Base-by-base conservation (phyloP, 352 stramenopile genomes). In the Globisporangium takayamanum region DNA sequence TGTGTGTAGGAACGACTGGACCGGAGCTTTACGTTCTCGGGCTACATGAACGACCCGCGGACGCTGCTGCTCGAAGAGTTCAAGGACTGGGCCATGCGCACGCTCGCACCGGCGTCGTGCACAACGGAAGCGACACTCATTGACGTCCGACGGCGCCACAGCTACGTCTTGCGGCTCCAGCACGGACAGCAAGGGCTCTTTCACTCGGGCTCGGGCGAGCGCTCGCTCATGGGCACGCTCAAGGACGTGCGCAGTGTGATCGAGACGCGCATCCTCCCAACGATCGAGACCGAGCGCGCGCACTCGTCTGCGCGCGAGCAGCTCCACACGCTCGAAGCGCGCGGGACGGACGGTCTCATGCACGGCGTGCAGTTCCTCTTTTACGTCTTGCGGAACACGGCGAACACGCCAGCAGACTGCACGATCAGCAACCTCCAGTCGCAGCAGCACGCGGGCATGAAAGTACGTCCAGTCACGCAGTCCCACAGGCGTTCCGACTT, bases 351-450 rank as follows among this genome's bases (percentile, higher is more conserved):
- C 56, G 84, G 80, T 36, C 74, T 94, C 26, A 90, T 94, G 80
- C 84, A 94, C 57, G 84, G 84, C 41, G 81, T 94, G 47, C 84
- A 94, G 64, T 94, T 94, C 56, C 66, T 94, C 26, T 94, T 94
- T 44, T 94, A 94, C 55, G 84, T 94, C 59, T 68, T 94, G 26
- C 72, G 84, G 0, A 94, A 94, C 55, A 91, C 84, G 36, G 73
- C 84, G 15, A 94, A 94, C 68, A 91, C 84, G 4, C 84, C 84
- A 0, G 83, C 70, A 0, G 84, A 94, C 59, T 94, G 84, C 44
- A 94, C 84, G 6, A 94, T 94, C 60, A 89, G 74, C 50, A 91
- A 92, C 59, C 55, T 94, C 18, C 84, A 89, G 52, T 72, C 72
- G 11, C 84, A 94, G 62, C 84, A 94, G 50, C 84, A 94, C 60